Conservation (phyloP, 2,329 filamentous ascomycete species). For the Thermoascus crustaceus region DNA sequence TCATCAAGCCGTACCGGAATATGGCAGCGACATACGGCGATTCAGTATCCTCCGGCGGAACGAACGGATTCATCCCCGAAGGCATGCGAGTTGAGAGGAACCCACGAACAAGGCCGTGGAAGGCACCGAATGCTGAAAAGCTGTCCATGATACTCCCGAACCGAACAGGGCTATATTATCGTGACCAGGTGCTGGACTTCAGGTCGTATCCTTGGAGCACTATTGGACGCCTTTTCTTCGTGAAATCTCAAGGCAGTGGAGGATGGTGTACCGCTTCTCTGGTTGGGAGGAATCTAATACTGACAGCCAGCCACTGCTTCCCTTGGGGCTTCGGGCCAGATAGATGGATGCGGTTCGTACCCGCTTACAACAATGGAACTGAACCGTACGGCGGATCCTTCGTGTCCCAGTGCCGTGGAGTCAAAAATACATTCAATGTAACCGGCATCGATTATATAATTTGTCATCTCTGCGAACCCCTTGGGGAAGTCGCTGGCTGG, state of each 20-base stretch:
- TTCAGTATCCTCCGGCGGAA: conserved; percentile 9
- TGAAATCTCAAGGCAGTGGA: conserved; percentile 11
- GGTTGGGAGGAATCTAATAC: conserved; percentile 14
- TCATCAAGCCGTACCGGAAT: not conserved
- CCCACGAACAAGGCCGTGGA: conserved; percentile 1
- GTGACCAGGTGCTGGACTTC: conserved; percentile 10
- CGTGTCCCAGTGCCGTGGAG: conserved; percentile 14
- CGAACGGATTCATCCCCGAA: conserved; percentile 8
- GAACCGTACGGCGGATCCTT: conserved; percentile 15
- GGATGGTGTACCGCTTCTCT: conserved; percentile 17
- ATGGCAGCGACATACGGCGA: not conserved
- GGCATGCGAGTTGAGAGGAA: not conserved
- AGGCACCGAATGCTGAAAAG: conserved; percentile 3
- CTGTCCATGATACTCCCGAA: conserved; percentile 3
- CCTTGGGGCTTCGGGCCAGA: conserved; percentile 13
- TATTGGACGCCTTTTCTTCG: conserved; percentile 14
- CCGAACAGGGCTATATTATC: conserved; percentile 8
- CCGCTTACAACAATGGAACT: conserved; percentile 11
- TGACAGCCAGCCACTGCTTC: conserved; percentile 18
- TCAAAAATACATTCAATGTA: conserved; percentile 16
- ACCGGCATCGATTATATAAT: conserved; percentile 17
- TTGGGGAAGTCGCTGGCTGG: conserved; percentile 16
- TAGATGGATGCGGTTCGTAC: conserved; percentile 16
- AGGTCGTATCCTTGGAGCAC: conserved; percentile 15
- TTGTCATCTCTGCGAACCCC: conserved; percentile 14